Evolutionary conservation across 768 basidiomycete genomes (phyloP), one percentile per base, ranked within the genome.

Genomic region (Termitomyces sp.): DNA sequence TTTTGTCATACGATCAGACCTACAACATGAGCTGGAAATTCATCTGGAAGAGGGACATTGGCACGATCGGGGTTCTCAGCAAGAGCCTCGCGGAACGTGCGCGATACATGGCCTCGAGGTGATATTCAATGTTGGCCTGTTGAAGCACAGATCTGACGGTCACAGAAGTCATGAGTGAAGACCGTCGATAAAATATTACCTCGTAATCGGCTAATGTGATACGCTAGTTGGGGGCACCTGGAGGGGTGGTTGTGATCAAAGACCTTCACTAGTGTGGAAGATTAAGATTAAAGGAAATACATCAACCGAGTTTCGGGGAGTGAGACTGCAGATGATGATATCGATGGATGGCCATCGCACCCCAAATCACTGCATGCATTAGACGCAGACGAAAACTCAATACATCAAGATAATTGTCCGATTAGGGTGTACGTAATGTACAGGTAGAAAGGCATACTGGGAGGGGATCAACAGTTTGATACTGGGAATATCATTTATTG

Each of bases 1-100:
- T 62, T 77, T 70, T n/a, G n/a, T 74, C 76, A 76, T 12, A 75
- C 75, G 16, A 75, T 64, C 0, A 72, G 69, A 1, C 71, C 72
- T 8, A 69, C 63, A 17, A 74, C 49, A 35, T 68, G 69, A 29
- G 53, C 51, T 0, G 75, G 76, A 57, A 73, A 77, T 0, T 74
- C 73, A 29, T 63, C 63, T 10, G 75, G 75, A 5, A 77, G 58
- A 0, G 68, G 49, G 3, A 65, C 63, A 2, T 59, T 59, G 6
- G 58, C 66, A 2, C 75, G 62, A 4, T 65, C 63, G 0, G 75
- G 73, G 50, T 74, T 58, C 32, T 74, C 68, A 9, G 61, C 2
- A 76, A 65, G 32, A 75, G 64, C 16, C 61, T 66, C 1, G 70
- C 69, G 4, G 73, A 75, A 27, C 74, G 65, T 25, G 69, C 66